Evolutionary conservation across 768 basidiomycete species (phyloP), one percentile per base, ranked within the genome.

Genomic region (Lanmaoa rubissima): DNA sequence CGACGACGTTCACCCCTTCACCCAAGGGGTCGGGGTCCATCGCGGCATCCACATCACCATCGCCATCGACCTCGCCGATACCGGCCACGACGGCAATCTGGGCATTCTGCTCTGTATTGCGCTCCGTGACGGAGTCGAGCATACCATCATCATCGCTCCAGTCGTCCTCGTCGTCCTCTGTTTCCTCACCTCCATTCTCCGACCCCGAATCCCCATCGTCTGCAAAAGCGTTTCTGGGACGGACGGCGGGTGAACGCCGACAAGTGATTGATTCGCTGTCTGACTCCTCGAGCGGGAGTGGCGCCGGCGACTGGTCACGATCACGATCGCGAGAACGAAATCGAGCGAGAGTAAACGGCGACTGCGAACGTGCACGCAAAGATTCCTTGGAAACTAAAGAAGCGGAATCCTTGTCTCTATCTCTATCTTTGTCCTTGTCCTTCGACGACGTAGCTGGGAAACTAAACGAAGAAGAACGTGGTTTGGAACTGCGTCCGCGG

Each of bases 1-100:
- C n/a, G n/a, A n/a, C n/a, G n/a, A n/a, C n/a, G n/a, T n/a, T 94
- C 19, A 92, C 89, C 54, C 93, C 95, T 72, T 97, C 94, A 13
- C 95, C 95, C 11, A 95, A 78, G 0, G 90, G 91, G 71, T 95
- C 94, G 1, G 87, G 82, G 53, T 86, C 85, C 66, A 80, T 68
- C 40, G 80, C 74, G 39, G 68, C 70, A 47, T 88, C 87, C 17
- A 73, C 76, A 51, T 88, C 88, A 2, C 55, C 64, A 12, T 82
- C 79, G 10, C 79, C 81, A 19, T 72, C 70, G 2, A 48, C 50
- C n/a, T 72, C 72, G 28, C 60, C 46, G 4, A 59, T 61, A 14
- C 59, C 57, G 1, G 55, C 57, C 53, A 70, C 9, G 2, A 75
- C 71, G 0, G 77, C 69, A 24, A 78, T 74, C 39, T 86, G 76